These are phyloP conservation scores for Lagenidium giganteum DNA, from an alignment of 352 stramenopile genomes.

Conservation along the genomic window DNA sequence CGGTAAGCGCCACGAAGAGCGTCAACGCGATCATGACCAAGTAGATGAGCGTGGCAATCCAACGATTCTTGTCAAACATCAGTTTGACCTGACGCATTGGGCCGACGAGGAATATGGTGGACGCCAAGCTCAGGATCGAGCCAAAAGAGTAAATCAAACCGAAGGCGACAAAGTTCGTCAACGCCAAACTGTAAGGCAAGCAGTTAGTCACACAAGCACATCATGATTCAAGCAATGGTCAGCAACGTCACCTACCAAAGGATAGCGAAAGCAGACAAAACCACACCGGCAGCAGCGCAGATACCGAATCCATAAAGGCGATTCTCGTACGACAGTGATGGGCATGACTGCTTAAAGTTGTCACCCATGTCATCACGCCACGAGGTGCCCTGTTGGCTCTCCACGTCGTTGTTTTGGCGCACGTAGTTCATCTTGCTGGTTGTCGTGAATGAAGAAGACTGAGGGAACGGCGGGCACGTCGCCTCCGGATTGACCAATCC, in stretches of 20 bases:
- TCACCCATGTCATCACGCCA: slow-evolving; percentile 5
- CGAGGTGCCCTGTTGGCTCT: neutral
- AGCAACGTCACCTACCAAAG: too few relatives aligned
- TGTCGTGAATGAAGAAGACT: too few relatives aligned
- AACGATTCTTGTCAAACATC: slow-evolving; percentile 54
- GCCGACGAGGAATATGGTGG: too few relatives aligned
- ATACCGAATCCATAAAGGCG: slow-evolving; percentile 2
- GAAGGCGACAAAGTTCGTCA: slow-evolving; percentile 22
- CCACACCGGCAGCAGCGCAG: too few relatives aligned
- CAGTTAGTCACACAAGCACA: too few relatives aligned
- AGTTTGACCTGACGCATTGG: slow-evolving; percentile 49
- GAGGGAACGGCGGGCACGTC: too few relatives aligned
- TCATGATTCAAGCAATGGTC: too few relatives aligned
- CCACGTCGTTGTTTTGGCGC: slow-evolving; percentile 3
- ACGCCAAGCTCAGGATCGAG: slow-evolving; percentile 27
- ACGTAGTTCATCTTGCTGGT: slow-evolving; percentile 14
- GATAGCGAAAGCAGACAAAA: too few relatives aligned
- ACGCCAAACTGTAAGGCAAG: slow-evolving; percentile 16
- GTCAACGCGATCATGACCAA: slow-evolving; percentile 33
- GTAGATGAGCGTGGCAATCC: slow-evolving; percentile 40
- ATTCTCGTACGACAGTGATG: too few relatives aligned
- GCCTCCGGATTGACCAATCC: too few relatives aligned
- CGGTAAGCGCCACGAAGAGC: slow-evolving; percentile 31
- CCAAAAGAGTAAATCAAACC: slow-evolving; percentile 47
- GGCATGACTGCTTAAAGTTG: slow-evolving; percentile 9